These are phyloP conservation scores for Hypoxylon cercidicola DNA, from an alignment of 495 filamentous ascomycete genomes.

Conservation along the genomic window DNA sequence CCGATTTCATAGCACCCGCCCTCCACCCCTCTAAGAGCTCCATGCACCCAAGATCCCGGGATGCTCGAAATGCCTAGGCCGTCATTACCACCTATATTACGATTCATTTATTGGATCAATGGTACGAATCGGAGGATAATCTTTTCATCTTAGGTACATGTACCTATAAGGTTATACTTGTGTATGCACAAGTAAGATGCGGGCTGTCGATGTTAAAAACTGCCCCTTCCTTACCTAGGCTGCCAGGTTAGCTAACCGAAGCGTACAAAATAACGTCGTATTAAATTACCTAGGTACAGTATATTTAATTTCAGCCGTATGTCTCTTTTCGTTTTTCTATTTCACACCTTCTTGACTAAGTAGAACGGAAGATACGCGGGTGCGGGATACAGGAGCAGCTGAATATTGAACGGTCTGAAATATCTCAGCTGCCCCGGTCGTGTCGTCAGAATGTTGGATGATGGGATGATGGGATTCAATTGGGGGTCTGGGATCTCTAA, in stretches of 20 bases:
- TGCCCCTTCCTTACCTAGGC: too few species aligned
- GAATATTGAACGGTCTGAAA: conserved; percentile 34
- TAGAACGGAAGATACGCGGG: conserved; percentile 27
- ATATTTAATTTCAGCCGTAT: background rate
- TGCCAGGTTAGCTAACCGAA: background rate
- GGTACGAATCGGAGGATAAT: background rate
- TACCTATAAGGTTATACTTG: too few species aligned
- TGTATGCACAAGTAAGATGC: too few species aligned
- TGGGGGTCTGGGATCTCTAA: background rate
- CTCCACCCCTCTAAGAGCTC: conserved; percentile 38
- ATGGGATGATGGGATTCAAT: conserved; percentile 32
- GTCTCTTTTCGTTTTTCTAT: conserved; percentile 4
- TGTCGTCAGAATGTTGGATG: conserved; percentile 20
- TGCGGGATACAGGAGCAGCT: conserved; percentile 31
- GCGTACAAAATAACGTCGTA: background rate
- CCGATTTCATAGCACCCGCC: conserved; percentile 39
- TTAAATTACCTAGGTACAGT: background rate
- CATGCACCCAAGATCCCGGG: conserved; percentile 48
- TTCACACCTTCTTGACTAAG: conserved; percentile 34
- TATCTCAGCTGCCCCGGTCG: conserved; percentile 34
- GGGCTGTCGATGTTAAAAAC: too few species aligned
- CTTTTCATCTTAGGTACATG: background rate
- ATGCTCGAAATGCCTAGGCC: conserved; percentile 32
- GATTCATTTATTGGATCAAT: conserved; percentile 35
- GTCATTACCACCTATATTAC: conserved; percentile 40